Base-by-base conservation (phyloP, 345 rosid genomes). In the Rhizophora mangle region DNA sequence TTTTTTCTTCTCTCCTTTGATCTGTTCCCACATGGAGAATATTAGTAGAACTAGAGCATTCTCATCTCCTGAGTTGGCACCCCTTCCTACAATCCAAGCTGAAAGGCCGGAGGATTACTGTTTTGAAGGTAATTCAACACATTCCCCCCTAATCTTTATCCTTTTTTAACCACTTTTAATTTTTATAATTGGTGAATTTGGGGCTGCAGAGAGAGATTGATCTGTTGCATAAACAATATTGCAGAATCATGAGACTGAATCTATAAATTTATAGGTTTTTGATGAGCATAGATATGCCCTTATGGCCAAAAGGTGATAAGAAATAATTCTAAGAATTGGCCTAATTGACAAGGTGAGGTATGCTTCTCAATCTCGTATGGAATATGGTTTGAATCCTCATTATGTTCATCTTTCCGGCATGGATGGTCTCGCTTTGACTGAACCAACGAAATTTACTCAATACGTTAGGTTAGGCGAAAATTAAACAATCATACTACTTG, bases 1-100 rank as follows among this genome's bases (percentile, higher is more conserved):
- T 9, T 3, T 60, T 3, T 3, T 2, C 11, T 8, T 8, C 11
- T 31, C 16, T 13, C 49, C 49, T 13, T 13, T 43, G 5, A 43
- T 13, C 15, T 13, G 18, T 54, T 71, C 56, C 32, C 31, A 32
- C 18, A 72, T 76, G 72, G 49, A 43, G 70, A 74, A 22, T 11
- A 69, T 60, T 77, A 74, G 72, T 72, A 78, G 76, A 16, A n/a
- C 39, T 67, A 75, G 81, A 49, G 80, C 83, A 18, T 73, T 76
- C 79, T 86, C 89, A 7, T 79, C 87, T 61, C 92, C 94, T 10
- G 87, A 84, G 4, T 66, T 85, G 69, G 63, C 61, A 19, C 81
- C 73, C 30, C 49, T 72, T 51, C 68, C 74, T 27, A 30, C 74
- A 43, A 70, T 73, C 67, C 68, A 63, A 52, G 3, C 37, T 3